phyloP scores from a whole-genome alignment of 2,329 filamentous ascomycete species.

The Neopestalotiopsis clavispora region DNA sequence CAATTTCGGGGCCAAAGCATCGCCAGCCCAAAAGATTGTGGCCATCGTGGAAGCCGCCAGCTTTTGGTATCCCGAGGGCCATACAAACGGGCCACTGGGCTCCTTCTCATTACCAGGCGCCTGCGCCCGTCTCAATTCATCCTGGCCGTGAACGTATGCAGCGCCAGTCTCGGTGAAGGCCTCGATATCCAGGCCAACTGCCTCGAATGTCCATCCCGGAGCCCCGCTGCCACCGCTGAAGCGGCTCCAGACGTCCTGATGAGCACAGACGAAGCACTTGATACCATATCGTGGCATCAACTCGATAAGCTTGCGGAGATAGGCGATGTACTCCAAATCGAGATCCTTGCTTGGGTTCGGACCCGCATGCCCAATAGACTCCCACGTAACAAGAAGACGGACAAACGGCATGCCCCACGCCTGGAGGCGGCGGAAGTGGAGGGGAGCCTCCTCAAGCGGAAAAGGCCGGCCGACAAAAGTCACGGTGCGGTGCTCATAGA shows the following conservation, averaged over 20 bases:
- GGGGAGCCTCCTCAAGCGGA: slow-evolving; percentile 40
- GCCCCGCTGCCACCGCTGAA: slow-evolving; percentile 48
- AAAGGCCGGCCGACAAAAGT: slow-evolving; percentile 46
- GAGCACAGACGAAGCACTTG: slow-evolving; percentile 47
- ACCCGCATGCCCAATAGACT: slow-evolving; percentile 41
- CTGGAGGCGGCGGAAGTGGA: slow-evolving; percentile 43
- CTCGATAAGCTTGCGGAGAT: slow-evolving; percentile 40
- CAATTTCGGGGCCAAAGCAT: slow-evolving; percentile 29
- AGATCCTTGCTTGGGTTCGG: slow-evolving; percentile 37
- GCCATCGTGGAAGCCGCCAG: slow-evolving; percentile 39
- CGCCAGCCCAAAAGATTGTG: slow-evolving; percentile 33
- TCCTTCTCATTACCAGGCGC: slow-evolving; percentile 34
- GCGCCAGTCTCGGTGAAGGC: slow-evolving; percentile 36
- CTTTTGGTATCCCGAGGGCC: slow-evolving; percentile 44
- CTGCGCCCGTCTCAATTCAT: slow-evolving; percentile 34
- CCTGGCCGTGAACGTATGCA: slow-evolving; percentile 41
- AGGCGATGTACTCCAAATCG: slow-evolving; percentile 44
- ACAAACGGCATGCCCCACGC: slow-evolving; percentile 45
- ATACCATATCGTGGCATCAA: slow-evolving; percentile 44
- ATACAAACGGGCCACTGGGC: slow-evolving; percentile 41
- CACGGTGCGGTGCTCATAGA: slow-evolving; percentile 44
- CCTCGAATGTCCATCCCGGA: slow-evolving; percentile 47
- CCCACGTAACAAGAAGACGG: slow-evolving; percentile 48
- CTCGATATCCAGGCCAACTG: slow-evolving; percentile 43
- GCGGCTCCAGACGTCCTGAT: slow-evolving; percentile 49